Evolutionary conservation across 345 rosid genomes (phyloP).

Genomic region (Salix koriyanagi): DNA sequence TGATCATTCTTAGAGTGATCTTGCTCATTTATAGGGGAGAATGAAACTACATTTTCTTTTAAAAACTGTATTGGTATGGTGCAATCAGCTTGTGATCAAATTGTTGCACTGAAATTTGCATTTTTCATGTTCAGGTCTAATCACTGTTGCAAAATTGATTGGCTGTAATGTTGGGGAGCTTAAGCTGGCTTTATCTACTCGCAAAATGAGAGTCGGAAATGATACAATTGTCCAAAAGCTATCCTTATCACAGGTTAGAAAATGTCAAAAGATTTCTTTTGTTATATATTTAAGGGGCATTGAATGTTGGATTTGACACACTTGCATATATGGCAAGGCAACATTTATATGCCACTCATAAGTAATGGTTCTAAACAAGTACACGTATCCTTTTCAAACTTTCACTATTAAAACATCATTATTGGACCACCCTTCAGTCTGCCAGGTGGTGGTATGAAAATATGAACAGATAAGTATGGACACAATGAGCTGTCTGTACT

Average conservation of each 20-base stretch:
- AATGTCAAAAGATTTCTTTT: not conserved
- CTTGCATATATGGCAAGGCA: not conserved
- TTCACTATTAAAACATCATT: not conserved
- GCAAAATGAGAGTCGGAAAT: slow-evolving; percentile 89
- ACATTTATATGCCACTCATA: not conserved
- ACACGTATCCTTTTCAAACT: not conserved
- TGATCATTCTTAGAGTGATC: not conserved
- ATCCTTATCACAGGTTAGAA: slow-evolving; percentile 73
- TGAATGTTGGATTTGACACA: not conserved
- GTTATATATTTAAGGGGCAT: not conserved
- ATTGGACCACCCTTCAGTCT: not conserved
- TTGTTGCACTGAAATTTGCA: not conserved
- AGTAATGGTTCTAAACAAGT: not conserved
- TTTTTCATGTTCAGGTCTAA: slow-evolving; percentile 50
- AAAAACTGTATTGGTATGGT: not conserved
- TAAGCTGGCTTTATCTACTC: slow-evolving; percentile 74
- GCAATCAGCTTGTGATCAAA: not conserved
- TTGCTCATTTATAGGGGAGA: not conserved
- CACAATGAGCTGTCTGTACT: not conserved
- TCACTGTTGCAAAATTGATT: slow-evolving; percentile 69
- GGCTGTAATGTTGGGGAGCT: slow-evolving; percentile 68
- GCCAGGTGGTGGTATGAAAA: not conserved
- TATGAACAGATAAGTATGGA: not conserved
- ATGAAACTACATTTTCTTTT: not conserved
- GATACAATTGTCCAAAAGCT: slow-evolving; percentile 87